Base-by-base conservation (phyloP, 2,329 filamentous ascomycete species). In the Phialophora expanda region DNA sequence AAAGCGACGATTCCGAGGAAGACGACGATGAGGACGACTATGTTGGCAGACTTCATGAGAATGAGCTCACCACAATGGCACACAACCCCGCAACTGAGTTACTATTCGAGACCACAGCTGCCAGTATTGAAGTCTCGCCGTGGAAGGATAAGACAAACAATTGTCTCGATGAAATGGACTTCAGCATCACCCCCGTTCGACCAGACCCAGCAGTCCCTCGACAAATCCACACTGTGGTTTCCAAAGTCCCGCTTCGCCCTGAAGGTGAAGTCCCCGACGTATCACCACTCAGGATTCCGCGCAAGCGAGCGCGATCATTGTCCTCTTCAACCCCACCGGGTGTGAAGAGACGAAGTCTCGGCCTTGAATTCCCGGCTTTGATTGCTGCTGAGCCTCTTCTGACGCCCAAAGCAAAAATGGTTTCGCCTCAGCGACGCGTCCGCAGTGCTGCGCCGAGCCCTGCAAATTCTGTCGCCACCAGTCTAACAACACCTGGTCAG, bases 231-330 rank as follows among this genome's bases (percentile, higher is more conserved):
- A 93, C 91, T 0, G 87, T 91, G 0, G 69, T 73, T 17, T 90
- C 89, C 28, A 93, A 93, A 77, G 87, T 93, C 4, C 90, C 90
- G 1, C 78, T 93, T 48, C 92, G 91, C 76, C 82, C 87, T 3
- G 87, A 88, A 26, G 89, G 80, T 14, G 77, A 82, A 5, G 75
- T 81, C 1, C 51, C 59, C 8, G 53, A 50, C 32, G 17, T 58
- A 28, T 83, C 82, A 8, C 81, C 83, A 56, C 66, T 81, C 70
- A 80, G 79, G 67, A 68, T 80, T 62, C 73, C 80, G 63, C 76
- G 81, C 66, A 78, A 85, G 75, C 72, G 82, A 71, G 76, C 81
- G 63, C 86, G 72, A 77, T 90, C 74, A 78, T 84, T 73, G 79
- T 71, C 67, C 22, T 85, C 61, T 77, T 84, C 38, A 78, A 80